Evolutionary conservation across 2,329 filamentous ascomycete species (phyloP).

Genomic region (Beauveria caledonica): DNA sequence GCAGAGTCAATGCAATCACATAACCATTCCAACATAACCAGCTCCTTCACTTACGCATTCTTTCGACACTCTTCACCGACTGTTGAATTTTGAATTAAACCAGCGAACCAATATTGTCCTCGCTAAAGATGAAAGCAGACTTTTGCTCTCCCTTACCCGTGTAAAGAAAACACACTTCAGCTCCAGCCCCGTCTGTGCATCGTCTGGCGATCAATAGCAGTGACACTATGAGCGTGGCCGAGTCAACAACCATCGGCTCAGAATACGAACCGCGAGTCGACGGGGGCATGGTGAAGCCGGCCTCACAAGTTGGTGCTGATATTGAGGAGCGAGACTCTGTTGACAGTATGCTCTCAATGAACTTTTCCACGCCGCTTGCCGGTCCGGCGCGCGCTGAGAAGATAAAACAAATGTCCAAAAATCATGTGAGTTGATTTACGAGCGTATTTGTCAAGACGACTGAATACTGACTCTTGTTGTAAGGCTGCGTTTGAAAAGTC

Average conservation of each 20-base stretch:
- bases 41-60: not conserved
- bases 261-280: not conserved
- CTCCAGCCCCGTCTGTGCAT: not conserved
- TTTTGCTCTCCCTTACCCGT: not conserved
- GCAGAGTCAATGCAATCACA: not conserved
- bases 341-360: slow-evolving; percentile 27
- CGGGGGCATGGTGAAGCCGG: not conserved
- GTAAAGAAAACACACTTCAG: not conserved
- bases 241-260: not conserved
- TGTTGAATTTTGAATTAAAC: no score
- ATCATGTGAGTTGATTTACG: slow-evolving; percentile 25
- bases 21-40: not conserved
- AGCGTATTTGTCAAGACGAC: not conserved
- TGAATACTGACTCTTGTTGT: not conserved
- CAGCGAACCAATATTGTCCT: not conserved
- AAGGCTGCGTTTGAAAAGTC: slow-evolving; percentile 30
- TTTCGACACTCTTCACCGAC: not conserved
- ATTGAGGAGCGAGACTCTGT: slow-evolving; percentile 1
- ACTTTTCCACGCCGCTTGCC: slow-evolving; percentile 31
- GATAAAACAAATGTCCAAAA: slow-evolving; percentile 31
- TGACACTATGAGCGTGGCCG: slow-evolving; percentile 6
- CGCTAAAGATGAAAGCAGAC: not conserved
- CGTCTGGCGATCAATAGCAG: not conserved
- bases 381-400: slow-evolving; percentile 27
- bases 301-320: not conserved